Evolutionary conservation across 2,329 filamentous ascomycete genomes (phyloP).

Genomic region (Ploettnerulaceae sp.): DNA sequence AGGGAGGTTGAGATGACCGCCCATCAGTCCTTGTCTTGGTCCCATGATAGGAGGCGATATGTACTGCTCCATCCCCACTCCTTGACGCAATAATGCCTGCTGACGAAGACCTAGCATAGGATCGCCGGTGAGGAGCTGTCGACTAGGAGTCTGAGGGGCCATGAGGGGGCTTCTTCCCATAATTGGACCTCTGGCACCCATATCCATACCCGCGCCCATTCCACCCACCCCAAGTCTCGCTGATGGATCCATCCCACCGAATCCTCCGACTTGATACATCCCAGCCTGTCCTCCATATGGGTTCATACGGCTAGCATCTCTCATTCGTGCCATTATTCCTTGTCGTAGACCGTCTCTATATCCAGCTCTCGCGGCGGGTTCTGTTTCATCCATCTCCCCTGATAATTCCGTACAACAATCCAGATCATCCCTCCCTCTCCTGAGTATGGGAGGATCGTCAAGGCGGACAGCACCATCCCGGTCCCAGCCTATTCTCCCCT

Average conservation of each 20-base stretch:
- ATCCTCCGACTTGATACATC: not conserved
- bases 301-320: not conserved
- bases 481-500: constrained; percentile 7
- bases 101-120: not conserved
- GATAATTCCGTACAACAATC: not conserved
- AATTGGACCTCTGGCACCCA: not conserved
- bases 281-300: not conserved
- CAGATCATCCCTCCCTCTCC: not conserved
- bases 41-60: not conserved
- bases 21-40: not conserved
- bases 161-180: not conserved
- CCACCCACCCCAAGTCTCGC: not conserved
- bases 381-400: not conserved
- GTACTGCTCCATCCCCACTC: not conserved
- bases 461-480: constrained; percentile 6
- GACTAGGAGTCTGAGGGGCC: not conserved
- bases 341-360: not conserved
- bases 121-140: not conserved
- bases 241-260: not conserved
- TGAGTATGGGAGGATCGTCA: constrained; percentile 8
- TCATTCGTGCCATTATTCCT: not conserved
- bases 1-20: not conserved
- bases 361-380: not conserved
- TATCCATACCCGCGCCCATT: not conserved
- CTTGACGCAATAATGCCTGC: not conserved